Evolutionary conservation across 495 filamentous ascomycete genomes (phyloP), one percentile per base, ranked within the genome.

Genomic region (Aspergillus wentii): DNA sequence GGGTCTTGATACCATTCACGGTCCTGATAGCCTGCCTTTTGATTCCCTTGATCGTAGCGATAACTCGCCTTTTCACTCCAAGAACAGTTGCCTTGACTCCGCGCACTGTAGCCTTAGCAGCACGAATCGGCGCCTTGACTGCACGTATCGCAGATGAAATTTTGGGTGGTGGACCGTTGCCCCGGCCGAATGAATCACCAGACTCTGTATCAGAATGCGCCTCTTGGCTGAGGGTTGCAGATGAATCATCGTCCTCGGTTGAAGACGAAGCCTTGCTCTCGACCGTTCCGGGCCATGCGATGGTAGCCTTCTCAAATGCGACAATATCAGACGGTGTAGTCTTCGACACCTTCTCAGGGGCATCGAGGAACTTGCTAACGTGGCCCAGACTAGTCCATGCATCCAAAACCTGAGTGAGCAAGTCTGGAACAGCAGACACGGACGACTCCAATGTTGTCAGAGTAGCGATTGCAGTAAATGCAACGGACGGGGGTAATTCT

Each of bases 251-350:
- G 5, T 25, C 22, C 10, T 5, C 10, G 22, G n/a, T n/a, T n/a
- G n/a, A n/a, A n/a, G n/a, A n/a, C n/a, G n/a, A n/a, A n/a, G n/a
- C n/a, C n/a, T n/a, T n/a, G n/a, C n/a, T n/a, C n/a, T n/a, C n/a
- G n/a, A n/a, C n/a, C n/a, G n/a, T n/a, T n/a, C n/a, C 22, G 10
- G 82, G 78, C 82, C 82, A 86, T 1, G 79, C 72, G 30, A 86
- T 71, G 5, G 71, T 71, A 5, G 79, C 79, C 49, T 75, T 61
- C 13, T 70, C 65, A 40, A 85, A 80, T 0, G 66, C 59, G 17
- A 86, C 72, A 17, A 64, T 65, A 7, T 74, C 61, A 1, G 68
- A 62, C 18, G 69, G 61, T 23, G 62, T 64, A 1, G 67, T 69
- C 20, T 68, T 13, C 5, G 22, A 10, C 10, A 6, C 10, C 22